Evolutionary conservation across 2,329 filamentous ascomycete species (phyloP).

Genomic region (Phaeosphaeria sp.): DNA sequence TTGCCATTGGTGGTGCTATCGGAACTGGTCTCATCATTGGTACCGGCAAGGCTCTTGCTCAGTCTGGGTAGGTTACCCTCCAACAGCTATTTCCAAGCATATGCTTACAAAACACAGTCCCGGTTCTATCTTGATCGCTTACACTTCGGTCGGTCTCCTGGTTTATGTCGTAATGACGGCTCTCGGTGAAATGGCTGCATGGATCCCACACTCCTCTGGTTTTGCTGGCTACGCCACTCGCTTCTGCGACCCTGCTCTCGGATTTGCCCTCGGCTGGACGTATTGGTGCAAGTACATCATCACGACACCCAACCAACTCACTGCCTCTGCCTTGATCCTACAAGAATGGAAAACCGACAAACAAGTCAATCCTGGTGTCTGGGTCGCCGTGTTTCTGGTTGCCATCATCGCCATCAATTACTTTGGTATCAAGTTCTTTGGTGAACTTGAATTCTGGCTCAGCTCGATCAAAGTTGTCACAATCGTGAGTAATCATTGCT

Average conservation of each 20-base stretch:
- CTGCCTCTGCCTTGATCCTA: constrained; percentile 79
- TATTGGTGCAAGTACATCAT: constrained; percentile 80
- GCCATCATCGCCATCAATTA: constrained; percentile 55
- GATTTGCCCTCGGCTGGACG: constrained; percentile 74
- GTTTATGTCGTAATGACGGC: constrained; percentile 84
- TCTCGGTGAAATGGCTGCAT: constrained; percentile 84
- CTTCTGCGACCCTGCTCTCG: constrained; percentile 81
- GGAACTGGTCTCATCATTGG: constrained; percentile 77
- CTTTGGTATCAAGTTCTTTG: constrained; percentile 65
- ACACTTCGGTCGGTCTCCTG: constrained; percentile 71
- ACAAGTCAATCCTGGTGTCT: constrained; percentile 77
- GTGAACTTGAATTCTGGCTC: constrained; percentile 59
- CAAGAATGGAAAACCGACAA: constrained; percentile 75
- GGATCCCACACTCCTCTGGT: constrained; percentile 77
- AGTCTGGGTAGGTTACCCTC: constrained; percentile 48
- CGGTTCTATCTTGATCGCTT: constrained; percentile 74
- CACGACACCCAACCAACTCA: constrained; percentile 83
- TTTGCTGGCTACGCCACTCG: constrained; percentile 83
- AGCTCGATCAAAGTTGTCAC: constrained; percentile 55
- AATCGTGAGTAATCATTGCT: constrained; percentile 35
- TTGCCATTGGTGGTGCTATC: constrained; percentile 77
- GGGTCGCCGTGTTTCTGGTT: constrained; percentile 67
- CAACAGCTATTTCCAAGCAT: neutral
- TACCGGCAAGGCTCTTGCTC: constrained; percentile 59
- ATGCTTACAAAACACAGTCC: constrained; percentile 55